Percentiles rank a stretch among this genome's conserved stretches.
phyloP scores from a whole-genome alignment of 768 basidiomycete species.

The Rhodosporidiobolus sp. region DNA sequence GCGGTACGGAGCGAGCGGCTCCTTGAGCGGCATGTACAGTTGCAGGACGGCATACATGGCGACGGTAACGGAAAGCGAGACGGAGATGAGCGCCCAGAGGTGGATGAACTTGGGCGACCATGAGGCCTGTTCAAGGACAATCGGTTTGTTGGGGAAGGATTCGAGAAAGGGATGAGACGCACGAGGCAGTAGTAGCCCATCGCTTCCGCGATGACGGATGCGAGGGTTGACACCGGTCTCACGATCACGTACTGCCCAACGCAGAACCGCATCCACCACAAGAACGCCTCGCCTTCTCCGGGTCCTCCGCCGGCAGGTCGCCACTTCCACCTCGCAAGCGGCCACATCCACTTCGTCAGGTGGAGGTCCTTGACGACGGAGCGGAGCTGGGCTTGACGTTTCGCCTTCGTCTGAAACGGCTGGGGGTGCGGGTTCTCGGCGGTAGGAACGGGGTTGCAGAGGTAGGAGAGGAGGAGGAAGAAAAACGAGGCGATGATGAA shows the following conservation, averaged over 20 bases:
- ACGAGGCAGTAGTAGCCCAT: slow-evolving; percentile 66
- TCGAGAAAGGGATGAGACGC: not conserved
- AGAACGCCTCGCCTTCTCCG: slow-evolving; percentile 28
- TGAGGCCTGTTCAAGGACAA: slow-evolving; percentile 50
- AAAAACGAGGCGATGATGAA: slow-evolving; percentile 74
- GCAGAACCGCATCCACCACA: slow-evolving; percentile 29
- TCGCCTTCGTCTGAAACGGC: slow-evolving; percentile 27
- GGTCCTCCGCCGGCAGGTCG: slow-evolving; percentile 53
- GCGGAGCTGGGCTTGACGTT: slow-evolving; percentile 20
- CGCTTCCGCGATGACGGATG: slow-evolving; percentile 60
- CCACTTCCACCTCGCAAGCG: slow-evolving; percentile 62
- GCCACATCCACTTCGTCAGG: slow-evolving; percentile 65
- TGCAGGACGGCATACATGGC: slow-evolving; percentile 75
- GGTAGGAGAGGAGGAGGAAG: slow-evolving; percentile 68
- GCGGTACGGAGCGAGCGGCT: slow-evolving; percentile 58
- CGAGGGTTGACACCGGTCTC: slow-evolving; percentile 32
- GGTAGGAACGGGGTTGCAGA: slow-evolving; percentile 51
- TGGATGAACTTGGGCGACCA: slow-evolving; percentile 69
- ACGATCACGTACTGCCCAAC: slow-evolving; percentile 35
- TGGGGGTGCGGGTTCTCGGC: slow-evolving; percentile 9
- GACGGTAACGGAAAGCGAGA: slow-evolving; percentile 68
- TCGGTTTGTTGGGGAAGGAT: not conserved
- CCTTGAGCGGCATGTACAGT: slow-evolving; percentile 61
- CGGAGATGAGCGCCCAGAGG: slow-evolving; percentile 57
- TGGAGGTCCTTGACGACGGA: slow-evolving; percentile 51